phyloP scores from a whole-genome alignment of 352 stramenopile species.

The Discostella stelligera region DNA sequence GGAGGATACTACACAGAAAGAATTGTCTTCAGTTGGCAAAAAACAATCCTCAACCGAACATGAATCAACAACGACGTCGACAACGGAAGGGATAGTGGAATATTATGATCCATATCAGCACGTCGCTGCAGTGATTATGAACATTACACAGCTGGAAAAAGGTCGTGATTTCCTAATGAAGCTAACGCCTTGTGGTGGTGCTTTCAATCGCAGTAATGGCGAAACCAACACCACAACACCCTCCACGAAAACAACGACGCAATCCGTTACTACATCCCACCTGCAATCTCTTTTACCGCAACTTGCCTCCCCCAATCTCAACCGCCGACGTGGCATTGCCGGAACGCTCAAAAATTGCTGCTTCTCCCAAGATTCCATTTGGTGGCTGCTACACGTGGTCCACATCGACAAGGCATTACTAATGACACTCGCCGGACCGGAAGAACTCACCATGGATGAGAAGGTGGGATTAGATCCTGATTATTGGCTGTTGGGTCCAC shows the following conservation, averaged over 20 bases:
- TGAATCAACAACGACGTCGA: background rate
- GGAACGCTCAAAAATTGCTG: slow-evolving; percentile 79
- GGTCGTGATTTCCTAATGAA: slow-evolving; percentile 71
- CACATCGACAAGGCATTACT: slow-evolving; percentile 63
- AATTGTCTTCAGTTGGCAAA: no score
- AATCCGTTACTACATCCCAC: slow-evolving; percentile 39
- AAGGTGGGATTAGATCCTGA: slow-evolving; percentile 79
- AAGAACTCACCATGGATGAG: slow-evolving; percentile 79
- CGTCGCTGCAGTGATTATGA: slow-evolving; percentile 80
- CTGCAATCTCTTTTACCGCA: slow-evolving; percentile 57
- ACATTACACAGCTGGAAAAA: slow-evolving; percentile 71
- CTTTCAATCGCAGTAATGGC: background rate
- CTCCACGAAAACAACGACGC: no score
- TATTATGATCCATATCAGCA: slow-evolving; percentile 80
- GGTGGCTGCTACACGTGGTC: slow-evolving; percentile 76
- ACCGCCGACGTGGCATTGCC: slow-evolving; percentile 68
- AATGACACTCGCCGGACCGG: slow-evolving; percentile 70
- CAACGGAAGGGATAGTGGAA: slow-evolving; percentile 9
- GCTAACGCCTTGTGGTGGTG: slow-evolving; percentile 24
- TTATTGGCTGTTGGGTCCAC: slow-evolving; percentile 74
- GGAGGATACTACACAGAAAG: no score
- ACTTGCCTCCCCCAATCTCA: slow-evolving; percentile 57
- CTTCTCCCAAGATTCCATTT: slow-evolving; percentile 73
- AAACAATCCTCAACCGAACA: background rate
- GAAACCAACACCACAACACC: background rate